phyloP scores from a whole-genome alignment of 306 rosid species.

The Purshia tridentata region DNA sequence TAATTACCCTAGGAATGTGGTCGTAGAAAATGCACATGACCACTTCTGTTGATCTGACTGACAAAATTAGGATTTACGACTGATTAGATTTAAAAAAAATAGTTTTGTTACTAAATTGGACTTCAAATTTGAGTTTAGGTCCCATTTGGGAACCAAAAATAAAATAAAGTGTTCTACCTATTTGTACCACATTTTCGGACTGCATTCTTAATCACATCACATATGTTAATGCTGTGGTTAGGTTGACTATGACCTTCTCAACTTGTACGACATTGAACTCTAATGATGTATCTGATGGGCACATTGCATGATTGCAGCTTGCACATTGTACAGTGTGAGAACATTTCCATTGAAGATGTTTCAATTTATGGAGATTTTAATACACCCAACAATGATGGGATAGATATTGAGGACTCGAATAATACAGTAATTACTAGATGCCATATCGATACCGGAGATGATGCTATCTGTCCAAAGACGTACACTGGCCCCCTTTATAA shows the following conservation, averaged over 20 bases:
- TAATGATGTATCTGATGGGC: background rate
- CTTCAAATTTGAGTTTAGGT: too few relatives aligned
- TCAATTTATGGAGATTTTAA: slow-evolving; percentile 79
- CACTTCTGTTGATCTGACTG: too few relatives aligned
- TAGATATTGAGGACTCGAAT: slow-evolving; percentile 92
- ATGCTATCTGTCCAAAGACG: slow-evolving; percentile 91
- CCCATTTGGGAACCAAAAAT: too few relatives aligned
- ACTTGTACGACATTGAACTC: background rate
- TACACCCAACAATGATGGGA: slow-evolving; percentile 89
- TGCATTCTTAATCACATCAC: too few relatives aligned
- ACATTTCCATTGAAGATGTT: slow-evolving; percentile 52
- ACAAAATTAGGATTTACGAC: too few relatives aligned
- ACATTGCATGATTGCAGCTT: slow-evolving; percentile 54
- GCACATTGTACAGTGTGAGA: slow-evolving; percentile 68
- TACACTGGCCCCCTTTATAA: slow-evolving; percentile 65
- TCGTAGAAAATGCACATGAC: too few relatives aligned
- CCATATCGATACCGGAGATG: slow-evolving; percentile 89
- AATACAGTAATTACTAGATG: slow-evolving; percentile 70
- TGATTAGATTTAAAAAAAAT: too few relatives aligned
- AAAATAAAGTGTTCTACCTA: too few relatives aligned
- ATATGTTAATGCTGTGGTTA: too few relatives aligned
- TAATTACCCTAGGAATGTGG: too few relatives aligned
- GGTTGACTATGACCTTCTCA: background rate
- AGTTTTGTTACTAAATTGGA: too few relatives aligned
- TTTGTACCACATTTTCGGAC: too few relatives aligned